Evolutionary conservation across 2,329 filamentous ascomycete species (phyloP), one percentile per base, ranked within the genome.

Genomic region (Cladosporium sp.): DNA sequence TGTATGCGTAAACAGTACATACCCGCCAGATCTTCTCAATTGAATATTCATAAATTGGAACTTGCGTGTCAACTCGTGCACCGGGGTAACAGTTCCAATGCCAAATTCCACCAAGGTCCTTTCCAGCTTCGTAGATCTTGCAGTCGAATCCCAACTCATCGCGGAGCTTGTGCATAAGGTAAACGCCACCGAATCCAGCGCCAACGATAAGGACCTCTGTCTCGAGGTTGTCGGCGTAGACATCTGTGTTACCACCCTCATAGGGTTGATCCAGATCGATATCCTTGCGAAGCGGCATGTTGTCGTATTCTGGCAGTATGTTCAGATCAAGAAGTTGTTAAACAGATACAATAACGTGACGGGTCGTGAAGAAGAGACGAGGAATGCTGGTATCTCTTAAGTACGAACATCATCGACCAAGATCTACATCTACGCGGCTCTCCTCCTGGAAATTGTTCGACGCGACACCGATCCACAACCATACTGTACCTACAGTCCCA

Each of bases 41-140:
- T 19, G 75, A 77, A 58, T 78, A 75, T 59, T 79, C 75, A 60
- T 81, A 81, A 19, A 79, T 73, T 0, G 78, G 78, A 1, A 75
- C 70, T 63, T 77, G 73, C 0, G 73, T 76, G 59, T 80, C 78
- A 5, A 80, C 78, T n/a, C 76, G 70, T 7, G 78, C 78, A 3
- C 78, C 73, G n/a, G 68, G 73, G 64, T 74, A 75, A 22, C 67
- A 63, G 55, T 70, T 72, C 71, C 72, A 73, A 57, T 71, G 69
- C 73, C 73, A 75, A 14, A 72, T 70, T 14, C 73, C 73, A 38
- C 73, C 73, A 54, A 74, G 70, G 37, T 69, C 68, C 11, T 61
- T 64, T 3, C 70, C 74, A 2, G 70, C 66, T 55, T 75, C 74
- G 55, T 74, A 69, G 57, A 72, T 67, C 49, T 72, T 71, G 52